A percentile compares a stretch with the other conserved stretches of the same genome.
These are phyloP conservation scores for Phytophthora pini DNA, from an alignment of 352 stramenopile genomes.

Conservation along the genomic window DNA sequence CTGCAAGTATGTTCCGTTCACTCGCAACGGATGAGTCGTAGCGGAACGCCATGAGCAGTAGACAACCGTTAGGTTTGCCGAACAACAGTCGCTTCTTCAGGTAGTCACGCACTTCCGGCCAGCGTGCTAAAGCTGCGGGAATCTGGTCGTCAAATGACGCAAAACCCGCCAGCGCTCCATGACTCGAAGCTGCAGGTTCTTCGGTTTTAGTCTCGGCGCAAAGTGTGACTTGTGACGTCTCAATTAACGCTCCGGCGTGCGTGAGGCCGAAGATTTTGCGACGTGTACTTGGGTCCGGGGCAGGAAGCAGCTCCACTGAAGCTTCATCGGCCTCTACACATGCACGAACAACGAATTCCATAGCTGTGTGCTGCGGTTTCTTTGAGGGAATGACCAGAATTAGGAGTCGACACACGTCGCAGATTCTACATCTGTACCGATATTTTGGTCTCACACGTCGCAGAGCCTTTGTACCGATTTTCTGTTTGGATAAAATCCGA, in stretches of 20 bases:
- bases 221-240: conserved; percentile 63
- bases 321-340: conserved; percentile 52
- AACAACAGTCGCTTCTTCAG: conserved; percentile 66
- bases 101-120: conserved; percentile 72
- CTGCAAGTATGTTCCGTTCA: conserved; percentile 29
- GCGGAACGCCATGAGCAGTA: conserved; percentile 61
- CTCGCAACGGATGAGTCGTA: conserved; percentile 38
- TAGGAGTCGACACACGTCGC: conserved; percentile 9
- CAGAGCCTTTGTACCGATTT: too few species aligned
- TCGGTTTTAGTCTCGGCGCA: conserved; percentile 36
- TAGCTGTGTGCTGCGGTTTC: conserved; percentile 1
- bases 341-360: conserved; percentile 49
- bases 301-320: conserved; percentile 49
- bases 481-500: too few species aligned
- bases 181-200: not conserved
- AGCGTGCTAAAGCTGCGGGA: conserved; percentile 46
- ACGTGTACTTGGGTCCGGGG: conserved; percentile 46
- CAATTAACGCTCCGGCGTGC: conserved; percentile 65
- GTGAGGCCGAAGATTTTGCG: conserved; percentile 67
- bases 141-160: conserved; percentile 71
- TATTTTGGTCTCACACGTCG: not conserved
- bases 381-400: too few species aligned
- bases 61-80: conserved; percentile 51
- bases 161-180: conserved; percentile 51
- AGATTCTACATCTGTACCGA: conserved; percentile 3